A percentile compares a stretch with the other conserved stretches of the same genome.
These are phyloP conservation scores for Senna siamea DNA, from an alignment of 306 rosid species.

Conservation along the genomic window DNA sequence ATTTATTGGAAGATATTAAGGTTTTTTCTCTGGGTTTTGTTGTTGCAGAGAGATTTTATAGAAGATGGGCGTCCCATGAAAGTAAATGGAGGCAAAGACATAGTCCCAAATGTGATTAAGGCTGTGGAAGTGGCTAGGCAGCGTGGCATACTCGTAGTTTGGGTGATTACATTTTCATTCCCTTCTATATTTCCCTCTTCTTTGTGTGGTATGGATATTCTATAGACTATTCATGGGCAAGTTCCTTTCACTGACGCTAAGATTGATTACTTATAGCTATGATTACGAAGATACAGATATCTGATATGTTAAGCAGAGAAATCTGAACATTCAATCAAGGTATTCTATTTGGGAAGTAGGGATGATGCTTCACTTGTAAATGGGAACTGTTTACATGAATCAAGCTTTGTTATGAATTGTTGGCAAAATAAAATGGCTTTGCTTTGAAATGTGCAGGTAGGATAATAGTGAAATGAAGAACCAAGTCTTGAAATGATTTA, in stretches of 20 bases:
- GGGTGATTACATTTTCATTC: slow-evolving; percentile 54
- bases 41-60: slow-evolving; percentile 70
- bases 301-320: neutral
- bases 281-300: neutral
- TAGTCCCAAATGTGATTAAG: slow-evolving; percentile 69
- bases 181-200: neutral
- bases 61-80: slow-evolving; percentile 52
- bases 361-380: neutral
- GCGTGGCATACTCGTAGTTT: slow-evolving; percentile 69
- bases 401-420: neutral
- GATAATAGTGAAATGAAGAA: neutral
- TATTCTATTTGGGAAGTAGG: neutral
- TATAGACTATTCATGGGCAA: neutral
- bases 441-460: neutral
- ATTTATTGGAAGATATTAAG: slow-evolving; percentile 16
- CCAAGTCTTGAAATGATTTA: neutral
- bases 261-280: neutral
- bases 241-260: neutral
- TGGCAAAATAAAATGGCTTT: neutral
- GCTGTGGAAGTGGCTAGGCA: slow-evolving; percentile 71
- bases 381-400: neutral
- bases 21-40: slow-evolving; percentile 33
- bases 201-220: neutral
- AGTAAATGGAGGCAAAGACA: slow-evolving; percentile 68
- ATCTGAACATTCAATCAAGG: neutral